These are phyloP conservation scores for Calophaca sinica DNA, from an alignment of 306 rosid genomes.

Conservation along the genomic window DNA sequence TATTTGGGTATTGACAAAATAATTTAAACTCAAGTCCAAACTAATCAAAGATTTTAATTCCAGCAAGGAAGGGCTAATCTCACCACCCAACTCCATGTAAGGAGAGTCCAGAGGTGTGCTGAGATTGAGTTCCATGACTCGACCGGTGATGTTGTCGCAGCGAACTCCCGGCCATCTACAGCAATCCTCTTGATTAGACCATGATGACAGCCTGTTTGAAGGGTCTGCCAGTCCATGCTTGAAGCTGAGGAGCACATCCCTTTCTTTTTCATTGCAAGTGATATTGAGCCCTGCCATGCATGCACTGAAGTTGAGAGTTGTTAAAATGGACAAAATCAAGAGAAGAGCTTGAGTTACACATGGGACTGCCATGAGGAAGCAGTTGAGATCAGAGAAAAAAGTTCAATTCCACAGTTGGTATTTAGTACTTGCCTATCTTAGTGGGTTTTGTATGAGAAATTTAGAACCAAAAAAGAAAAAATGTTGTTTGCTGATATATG, in stretches of 20 bases:
- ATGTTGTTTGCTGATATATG: neutral
- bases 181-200: neutral
- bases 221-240: neutral
- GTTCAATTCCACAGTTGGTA: no score
- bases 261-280: neutral
- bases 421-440: neutral
- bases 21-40: slow-evolving; percentile 3
- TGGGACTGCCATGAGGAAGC: neutral
- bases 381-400: no score
- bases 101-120: slow-evolving; percentile 12
- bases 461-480: neutral
- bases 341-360: neutral
- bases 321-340: neutral
- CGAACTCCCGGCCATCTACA: neutral
- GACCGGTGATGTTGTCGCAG: neutral
- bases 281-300: neutral
- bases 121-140: slow-evolving; percentile 1
- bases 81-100: slow-evolving; percentile 11
- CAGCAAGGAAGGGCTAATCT: neutral
- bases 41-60: neutral
- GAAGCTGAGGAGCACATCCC: neutral
- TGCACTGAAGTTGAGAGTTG: neutral
- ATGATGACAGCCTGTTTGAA: slow-evolving; percentile 14
- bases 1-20: slow-evolving; percentile 10
- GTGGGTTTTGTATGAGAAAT: neutral